Evolutionary conservation across 225 moss, liverwort and hornwort species (phyloP).

Genomic region (Pseudoscleropodium purum): DNA sequence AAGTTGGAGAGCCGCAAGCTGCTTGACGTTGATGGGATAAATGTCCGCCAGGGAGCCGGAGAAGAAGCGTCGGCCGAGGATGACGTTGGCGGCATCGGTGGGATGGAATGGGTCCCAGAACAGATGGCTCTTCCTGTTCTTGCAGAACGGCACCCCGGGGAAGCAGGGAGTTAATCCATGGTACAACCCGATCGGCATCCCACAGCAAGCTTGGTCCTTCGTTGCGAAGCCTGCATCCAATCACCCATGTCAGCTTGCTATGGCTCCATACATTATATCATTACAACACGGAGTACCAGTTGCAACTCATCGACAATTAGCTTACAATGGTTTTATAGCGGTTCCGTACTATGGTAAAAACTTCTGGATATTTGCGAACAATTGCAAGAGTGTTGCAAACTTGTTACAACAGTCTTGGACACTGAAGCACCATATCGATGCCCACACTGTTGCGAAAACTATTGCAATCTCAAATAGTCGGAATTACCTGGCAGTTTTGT

Average conservation of each 20-base stretch:
- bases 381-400: not conserved
- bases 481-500: not conserved
- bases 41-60: slow-evolving; percentile 6
- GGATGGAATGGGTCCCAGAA: slow-evolving; percentile 60
- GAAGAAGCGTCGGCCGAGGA: slow-evolving; percentile 28
- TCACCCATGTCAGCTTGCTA: not conserved
- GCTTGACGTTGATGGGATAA: slow-evolving; percentile 38
- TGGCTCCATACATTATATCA: not conserved
- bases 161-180: slow-evolving; percentile 39
- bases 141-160: slow-evolving; percentile 26
- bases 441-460: not conserved
- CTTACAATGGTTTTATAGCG: not conserved
- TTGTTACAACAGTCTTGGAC: not conserved
- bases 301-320: not conserved
- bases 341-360: too few species aligned
- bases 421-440: not conserved
- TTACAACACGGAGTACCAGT: not conserved
- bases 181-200: slow-evolving; percentile 33
- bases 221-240: slow-evolving; percentile 15
- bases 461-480: not conserved
- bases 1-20: slow-evolving; percentile 11
- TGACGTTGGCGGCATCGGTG: slow-evolving; percentile 38
- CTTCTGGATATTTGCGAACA: not conserved
- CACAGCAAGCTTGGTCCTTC: slow-evolving; percentile 41
- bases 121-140: slow-evolving; percentile 25